Percentiles rank a stretch among this genome's conserved stretches.
Conservation (phyloP, 306 rosid genomes). For the Fagus sylvatica region DNA sequence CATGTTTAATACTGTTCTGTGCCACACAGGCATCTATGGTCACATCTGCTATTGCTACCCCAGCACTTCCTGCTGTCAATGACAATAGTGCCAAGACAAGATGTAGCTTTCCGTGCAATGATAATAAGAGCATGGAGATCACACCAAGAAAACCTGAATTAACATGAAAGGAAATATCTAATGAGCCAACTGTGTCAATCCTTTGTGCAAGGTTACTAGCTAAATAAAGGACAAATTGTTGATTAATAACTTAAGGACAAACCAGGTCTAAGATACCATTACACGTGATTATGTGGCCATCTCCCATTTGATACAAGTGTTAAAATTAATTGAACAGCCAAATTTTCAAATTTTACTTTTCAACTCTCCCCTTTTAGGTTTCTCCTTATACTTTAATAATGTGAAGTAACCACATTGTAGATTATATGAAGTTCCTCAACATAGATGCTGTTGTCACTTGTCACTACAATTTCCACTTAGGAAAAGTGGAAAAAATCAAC, state of each 20-base stretch:
- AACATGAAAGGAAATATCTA: constrained; percentile 10
- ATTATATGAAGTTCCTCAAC: neutral
- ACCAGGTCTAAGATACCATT: neutral
- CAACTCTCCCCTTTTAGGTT: neutral
- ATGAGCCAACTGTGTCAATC: constrained; percentile 19
- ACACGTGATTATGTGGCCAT: neutral
- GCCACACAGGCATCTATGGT: constrained; percentile 98
- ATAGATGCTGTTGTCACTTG: neutral
- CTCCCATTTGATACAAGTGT: neutral
- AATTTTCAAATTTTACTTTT: neutral
- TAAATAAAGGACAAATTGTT: neutral
- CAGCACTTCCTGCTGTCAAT: constrained; percentile 79
- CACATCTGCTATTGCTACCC: constrained; percentile 89
- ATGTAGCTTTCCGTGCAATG: constrained; percentile 66
- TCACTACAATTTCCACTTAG: neutral
- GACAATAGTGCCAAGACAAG: constrained; percentile 67
- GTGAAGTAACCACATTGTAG: neutral
- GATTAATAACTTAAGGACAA: neutral
- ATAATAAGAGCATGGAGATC: constrained; percentile 64
- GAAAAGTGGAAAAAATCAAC: neutral
- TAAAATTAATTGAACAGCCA: neutral
- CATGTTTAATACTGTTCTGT: constrained; percentile 78
- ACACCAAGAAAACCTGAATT: constrained; percentile 64
- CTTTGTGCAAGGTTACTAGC: neutral
- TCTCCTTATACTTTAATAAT: neutral